These are phyloP conservation scores for Eucalyptus coolabah DNA, from an alignment of 345 rosid genomes.

Conservation along the genomic window DNA sequence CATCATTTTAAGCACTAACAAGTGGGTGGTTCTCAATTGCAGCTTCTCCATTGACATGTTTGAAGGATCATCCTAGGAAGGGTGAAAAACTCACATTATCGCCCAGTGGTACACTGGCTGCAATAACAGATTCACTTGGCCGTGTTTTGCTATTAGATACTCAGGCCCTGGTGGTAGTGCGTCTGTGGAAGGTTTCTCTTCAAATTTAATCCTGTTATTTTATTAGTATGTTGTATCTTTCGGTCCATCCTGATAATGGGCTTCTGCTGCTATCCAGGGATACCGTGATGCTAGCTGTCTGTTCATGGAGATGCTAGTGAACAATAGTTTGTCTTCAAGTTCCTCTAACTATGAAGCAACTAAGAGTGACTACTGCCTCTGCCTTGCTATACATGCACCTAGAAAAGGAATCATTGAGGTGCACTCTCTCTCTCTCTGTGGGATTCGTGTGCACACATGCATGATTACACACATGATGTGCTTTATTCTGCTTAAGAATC, in stretches of 20 bases:
- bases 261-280: slow-evolving; percentile 28
- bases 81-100: slow-evolving; percentile 85
- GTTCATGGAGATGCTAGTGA: slow-evolving; percentile 86
- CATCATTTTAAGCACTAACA: not conserved
- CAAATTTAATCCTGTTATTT: not conserved
- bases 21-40: not conserved
- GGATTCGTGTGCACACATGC: not conserved
- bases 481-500: not conserved
- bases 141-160: slow-evolving; percentile 92
- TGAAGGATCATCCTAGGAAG: slow-evolving; percentile 92
- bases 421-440: not conserved
- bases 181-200: slow-evolving; percentile 79
- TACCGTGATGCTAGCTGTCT: slow-evolving; percentile 93
- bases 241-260: not conserved
- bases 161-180: slow-evolving; percentile 91
- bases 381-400: slow-evolving; percentile 96
- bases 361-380: slow-evolving; percentile 85
- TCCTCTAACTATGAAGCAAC: slow-evolving; percentile 31
- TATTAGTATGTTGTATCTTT: not conserved
- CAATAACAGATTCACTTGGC: slow-evolving; percentile 96
- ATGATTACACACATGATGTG: too few species aligned
- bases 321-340: slow-evolving; percentile 24
- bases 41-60: slow-evolving; percentile 94
- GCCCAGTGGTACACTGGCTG: slow-evolving; percentile 97
- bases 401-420: slow-evolving; percentile 95